Evolutionary conservation across 2,329 filamentous ascomycete genomes (phyloP), one percentile per base, ranked within the genome.

Genomic region (Phialophora macrospora): DNA sequence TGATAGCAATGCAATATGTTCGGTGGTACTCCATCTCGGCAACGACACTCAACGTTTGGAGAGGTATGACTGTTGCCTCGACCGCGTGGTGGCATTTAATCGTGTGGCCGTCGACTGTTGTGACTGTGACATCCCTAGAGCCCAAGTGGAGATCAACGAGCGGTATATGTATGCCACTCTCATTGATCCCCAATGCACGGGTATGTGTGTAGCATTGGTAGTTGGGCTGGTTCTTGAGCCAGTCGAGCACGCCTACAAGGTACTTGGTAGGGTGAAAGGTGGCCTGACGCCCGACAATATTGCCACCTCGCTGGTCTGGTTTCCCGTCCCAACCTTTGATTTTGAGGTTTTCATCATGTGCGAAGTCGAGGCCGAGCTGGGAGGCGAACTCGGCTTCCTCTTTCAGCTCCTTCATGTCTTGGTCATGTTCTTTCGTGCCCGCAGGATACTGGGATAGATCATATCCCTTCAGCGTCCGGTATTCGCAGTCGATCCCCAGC

Each of bases 181-280:
- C 84, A 30, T 81, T 74, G 9, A 84, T 76, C 0, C 77, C 77
- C 60, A 80, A 75, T 60, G 83, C 80, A 3, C 84, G 78, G 0
- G 84, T 85, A 63, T 81, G 76, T 1, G 83, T 82, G 73, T 79
- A 86, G 74, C 82, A 85, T 38, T 77, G 73, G 72, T 87, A 87
- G 73, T 84, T 82, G 7, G 79, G 77, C 69, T 86, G 83, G 20
- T 80, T 65, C 32, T 79, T 75, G 20, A 87, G 78, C 77, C 82
- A 86, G 7, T 79, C 76, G 3, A 87, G 76, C 1, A 87, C 72
- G 6, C 83, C 84, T 44, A 80, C 75, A 0, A 86, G 74, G 69
- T 87, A 87, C 68, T 81, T 82, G 2, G 84, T 87, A 0, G 84
- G 84, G 62, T 86, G 84, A 72, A 87, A 87, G 0, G 83, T 81